Evolutionary conservation across 805 yeast genomes (phyloP), one percentile per base, ranked within the genome.

Genomic region (Geotrichum ghanense): DNA sequence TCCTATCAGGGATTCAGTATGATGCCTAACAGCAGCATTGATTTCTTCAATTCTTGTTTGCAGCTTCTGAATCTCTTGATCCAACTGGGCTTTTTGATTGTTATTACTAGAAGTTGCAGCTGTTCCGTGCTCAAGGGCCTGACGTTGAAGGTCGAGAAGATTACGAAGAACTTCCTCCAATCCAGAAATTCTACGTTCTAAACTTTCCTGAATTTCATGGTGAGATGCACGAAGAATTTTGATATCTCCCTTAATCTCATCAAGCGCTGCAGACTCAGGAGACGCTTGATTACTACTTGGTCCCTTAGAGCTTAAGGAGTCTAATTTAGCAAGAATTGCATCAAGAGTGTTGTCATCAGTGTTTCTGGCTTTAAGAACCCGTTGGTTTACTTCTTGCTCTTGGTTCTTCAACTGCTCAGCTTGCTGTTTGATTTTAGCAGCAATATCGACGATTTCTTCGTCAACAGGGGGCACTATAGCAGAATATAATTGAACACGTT

Each of bases 1-100:
- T 4, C 56, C 59, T 44, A 56, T 45, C 22, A 57, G 20, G 41
- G 53, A 53, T 21, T 56, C 42, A 3, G 63, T 56, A 44, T 59
- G 64, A 41, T 60, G 62, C 22, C 48, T 49, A 14, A 60, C 50
- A 6, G 53, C 23, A 27, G 25, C 24, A 41, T 55, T 52, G 20
- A 55, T 42, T 6, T 48, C 49, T 16, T 57, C 60, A 17, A 52
- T 23, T 41, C 46, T 50, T 22, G 35, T 47, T 22, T 45, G 48
- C 35, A 54, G 47, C 24, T 41, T 42, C 41, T 45, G 42, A 27
- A 53, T 46, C 25, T 52, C 56, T 19, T 27, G 23, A 14, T 44
- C 23, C 23, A 53, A 40, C 23, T 50, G 46, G n/a, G 42, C 45
- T 27, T 49, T 44, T 22, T 51, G 52, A 23, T 42, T 31, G 17